Conservation (phyloP, 2,329 filamentous ascomycete species). For the Aspergillus sp. region DNA sequence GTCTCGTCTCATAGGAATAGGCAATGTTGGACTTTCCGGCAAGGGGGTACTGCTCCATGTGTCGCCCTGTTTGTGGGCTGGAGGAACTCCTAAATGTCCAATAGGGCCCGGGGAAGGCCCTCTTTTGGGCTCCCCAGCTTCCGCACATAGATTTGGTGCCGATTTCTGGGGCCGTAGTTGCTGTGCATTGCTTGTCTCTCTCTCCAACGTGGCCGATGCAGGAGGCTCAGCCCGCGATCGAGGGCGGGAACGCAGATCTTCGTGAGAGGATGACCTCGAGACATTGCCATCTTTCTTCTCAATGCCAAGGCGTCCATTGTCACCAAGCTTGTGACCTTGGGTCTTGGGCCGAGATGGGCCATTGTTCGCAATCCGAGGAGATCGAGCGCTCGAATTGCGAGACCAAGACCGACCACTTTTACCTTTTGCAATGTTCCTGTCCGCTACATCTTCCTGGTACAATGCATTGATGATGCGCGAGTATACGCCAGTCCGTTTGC, state of each 20-base stretch:
- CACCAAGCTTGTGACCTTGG: neutral
- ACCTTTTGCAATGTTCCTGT: constrained; percentile 32
- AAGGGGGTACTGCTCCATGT: constrained; percentile 28
- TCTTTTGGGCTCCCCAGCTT: constrained; percentile 9
- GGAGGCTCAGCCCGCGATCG: constrained; percentile 2
- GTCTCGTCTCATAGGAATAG: constrained; percentile 11
- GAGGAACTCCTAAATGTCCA: constrained; percentile 24
- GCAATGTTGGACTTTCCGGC: constrained; percentile 31
- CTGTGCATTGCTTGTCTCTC: constrained; percentile 2
- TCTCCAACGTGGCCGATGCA: constrained; percentile 1
- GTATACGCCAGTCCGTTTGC: constrained; percentile 18
- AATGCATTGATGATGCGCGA: constrained; percentile 29
- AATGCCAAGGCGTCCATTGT: neutral
- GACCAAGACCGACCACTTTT: constrained; percentile 16
- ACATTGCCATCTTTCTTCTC: constrained; percentile 2
- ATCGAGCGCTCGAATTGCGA: constrained; percentile 13
- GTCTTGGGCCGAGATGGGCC: neutral
- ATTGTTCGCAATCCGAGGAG: neutral
- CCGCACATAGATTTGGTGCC: constrained; percentile 24
- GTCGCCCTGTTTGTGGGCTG: constrained; percentile 26
- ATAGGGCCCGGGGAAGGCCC: constrained; percentile 8
- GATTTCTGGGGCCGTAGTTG: constrained; percentile 26
- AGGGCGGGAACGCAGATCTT: constrained; percentile 4
- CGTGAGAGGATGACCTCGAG: constrained; percentile 10
- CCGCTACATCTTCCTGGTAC: constrained; percentile 39